Base-by-base conservation (phyloP, 2,329 filamentous ascomycete genomes). In the Cryoendolithus antarcticus region DNA sequence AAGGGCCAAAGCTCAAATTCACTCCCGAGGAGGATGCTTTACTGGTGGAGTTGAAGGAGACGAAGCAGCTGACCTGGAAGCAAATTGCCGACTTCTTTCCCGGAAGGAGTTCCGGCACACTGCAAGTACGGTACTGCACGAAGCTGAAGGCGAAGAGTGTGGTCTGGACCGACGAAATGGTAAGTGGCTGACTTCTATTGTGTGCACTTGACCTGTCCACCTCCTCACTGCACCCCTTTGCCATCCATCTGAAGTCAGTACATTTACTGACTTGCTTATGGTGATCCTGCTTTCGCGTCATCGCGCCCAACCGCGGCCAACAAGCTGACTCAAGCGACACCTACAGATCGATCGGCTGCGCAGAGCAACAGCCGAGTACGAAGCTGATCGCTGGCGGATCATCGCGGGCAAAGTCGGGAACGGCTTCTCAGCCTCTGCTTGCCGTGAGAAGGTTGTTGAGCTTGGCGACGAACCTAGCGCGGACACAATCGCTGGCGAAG, bases 51-150 rank as follows among this genome's bases (percentile, higher is more conserved):
- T 67, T 95, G 45, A 95, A 95, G 61, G 88, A 95, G 63, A 88
- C 91, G 56, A 93, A 91, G 62, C 88, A 85, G 56, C 69, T 95
- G 57, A 93, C 88, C 4, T 95, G 88, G 88, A 94, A 93, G 64
- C 88, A 95, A 67, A 95, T 95, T 55, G 85, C 86, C 41, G 88
- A 94, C 56, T 94, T 94, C 63, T 95, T 95, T 52, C 88, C 88
- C 1, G 88, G 86, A 2, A 72, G 88, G 41, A 91, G 84, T 42
- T 93, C 84, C 34, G 88, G 88, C 11, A 94, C 88, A 24, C 65
- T 95, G 44, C 88, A 95, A 61, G 88, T 95, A 39, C 80, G 88
- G 29, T 95, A 95, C 60, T 95, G 88, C 59, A 94, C 86, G 32
- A 94, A 93, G 63, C 68, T 94, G 38, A 94, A 93, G 64, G 86